These are phyloP conservation scores for Hericium alpestre DNA, from an alignment of 768 basidiomycete species.

Conservation along the genomic window DNA sequence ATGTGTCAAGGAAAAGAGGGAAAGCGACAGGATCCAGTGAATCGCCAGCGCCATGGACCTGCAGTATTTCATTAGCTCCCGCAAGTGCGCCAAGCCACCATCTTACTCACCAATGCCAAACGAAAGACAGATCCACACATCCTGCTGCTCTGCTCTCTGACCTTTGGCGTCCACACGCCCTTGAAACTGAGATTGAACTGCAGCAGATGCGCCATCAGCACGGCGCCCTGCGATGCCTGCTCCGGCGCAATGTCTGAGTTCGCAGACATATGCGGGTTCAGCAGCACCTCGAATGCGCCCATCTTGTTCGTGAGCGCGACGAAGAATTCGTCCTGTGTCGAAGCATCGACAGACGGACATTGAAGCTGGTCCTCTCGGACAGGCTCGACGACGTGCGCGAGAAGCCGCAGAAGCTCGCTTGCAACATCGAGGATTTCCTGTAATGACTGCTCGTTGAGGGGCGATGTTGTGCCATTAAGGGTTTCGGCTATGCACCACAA, in stretches of 20 bases:
- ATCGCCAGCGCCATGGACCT: conserved; percentile 48
- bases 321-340: conserved; percentile 50
- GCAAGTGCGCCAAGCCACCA: not conserved
- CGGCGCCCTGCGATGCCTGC: conserved; percentile 28
- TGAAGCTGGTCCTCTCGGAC: conserved; percentile 36
- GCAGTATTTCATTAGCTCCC: not conserved
- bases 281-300: conserved; percentile 22
- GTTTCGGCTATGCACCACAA: conserved; percentile 54
- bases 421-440: conserved; percentile 30
- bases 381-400: conserved; percentile 60
- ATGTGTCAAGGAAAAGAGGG: conserved; percentile 61
- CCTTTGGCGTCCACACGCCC: conserved; percentile 41
- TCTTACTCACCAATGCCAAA: conserved; percentile 13
- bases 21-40: conserved; percentile 47
- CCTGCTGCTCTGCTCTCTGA: conserved; percentile 34
- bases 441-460: conserved; percentile 16
- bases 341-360: conserved; percentile 39
- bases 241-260: conserved; percentile 9
- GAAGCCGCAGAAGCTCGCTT: conserved; percentile 54
- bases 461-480: conserved; percentile 25
- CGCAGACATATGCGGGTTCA: conserved; percentile 12
- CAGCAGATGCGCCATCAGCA: conserved; percentile 54
- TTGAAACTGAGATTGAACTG: conserved; percentile 68
- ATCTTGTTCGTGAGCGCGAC: conserved; percentile 38
- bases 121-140: conserved; percentile 34